phyloP scores from a whole-genome alignment of 1,284 basidiomycete species.

The Fistulinella staudtii region DNA sequence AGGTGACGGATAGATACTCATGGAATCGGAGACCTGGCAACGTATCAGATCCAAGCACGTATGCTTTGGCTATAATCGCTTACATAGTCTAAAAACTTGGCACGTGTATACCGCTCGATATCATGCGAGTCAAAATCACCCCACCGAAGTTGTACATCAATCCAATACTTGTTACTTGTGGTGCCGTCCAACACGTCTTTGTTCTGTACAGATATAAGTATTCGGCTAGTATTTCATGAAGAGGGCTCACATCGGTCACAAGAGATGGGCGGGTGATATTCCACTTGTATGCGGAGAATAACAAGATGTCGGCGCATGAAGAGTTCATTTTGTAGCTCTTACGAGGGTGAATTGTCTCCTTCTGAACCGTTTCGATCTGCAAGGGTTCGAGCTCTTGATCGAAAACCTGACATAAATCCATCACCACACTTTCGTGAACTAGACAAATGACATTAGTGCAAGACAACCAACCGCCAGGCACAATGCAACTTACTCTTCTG shows the following conservation, averaged over 20 bases:
- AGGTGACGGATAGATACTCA: conserved; percentile 97
- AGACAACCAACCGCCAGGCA: not conserved
- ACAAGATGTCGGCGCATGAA: conserved; percentile 91
- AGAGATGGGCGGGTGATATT: conserved; percentile 96
- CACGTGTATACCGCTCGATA: conserved; percentile 95
- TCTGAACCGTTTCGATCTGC: conserved; percentile 99
- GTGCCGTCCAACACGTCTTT: conserved; percentile 97
- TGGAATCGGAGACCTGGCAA: conserved; percentile 80
- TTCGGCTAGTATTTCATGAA: not conserved
- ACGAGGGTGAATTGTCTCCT: conserved; percentile 98
- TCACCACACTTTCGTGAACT: conserved; percentile 90
- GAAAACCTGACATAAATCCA: conserved; percentile 99
- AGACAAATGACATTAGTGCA: conserved; percentile 11
- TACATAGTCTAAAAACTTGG: conserved; percentile 96
- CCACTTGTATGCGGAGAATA: conserved; percentile 99
- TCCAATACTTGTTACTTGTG: conserved; percentile 98
- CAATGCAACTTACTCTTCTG: conserved; percentile 70
- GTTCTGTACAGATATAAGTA: conserved; percentile 43
- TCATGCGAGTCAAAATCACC: conserved; percentile 99
- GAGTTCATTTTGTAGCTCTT: conserved; percentile 99
- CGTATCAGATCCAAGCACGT: conserved; percentile 3
- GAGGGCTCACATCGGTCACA: conserved; percentile 76
- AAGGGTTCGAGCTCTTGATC: conserved; percentile 98
- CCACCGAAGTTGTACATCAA: conserved; percentile 97
- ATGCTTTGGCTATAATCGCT: conserved; percentile 20